Base-by-base conservation (phyloP, 352 stramenopile genomes). In the Phytophthora melonis region DNA sequence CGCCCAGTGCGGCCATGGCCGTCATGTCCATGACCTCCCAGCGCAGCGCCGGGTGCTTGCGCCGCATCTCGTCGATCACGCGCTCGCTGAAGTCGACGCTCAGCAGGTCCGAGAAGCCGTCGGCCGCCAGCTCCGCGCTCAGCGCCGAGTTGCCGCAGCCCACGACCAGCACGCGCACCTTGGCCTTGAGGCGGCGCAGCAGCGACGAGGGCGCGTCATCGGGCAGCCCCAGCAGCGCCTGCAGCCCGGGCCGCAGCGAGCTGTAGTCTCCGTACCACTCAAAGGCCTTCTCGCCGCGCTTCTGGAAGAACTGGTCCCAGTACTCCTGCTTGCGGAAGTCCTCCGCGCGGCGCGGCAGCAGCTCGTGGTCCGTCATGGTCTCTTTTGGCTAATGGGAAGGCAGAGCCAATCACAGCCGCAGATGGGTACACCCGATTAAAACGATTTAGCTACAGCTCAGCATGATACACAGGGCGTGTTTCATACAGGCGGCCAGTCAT, bases 1-100 rank as follows among this genome's bases (percentile, higher is more conserved):
- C 54, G 49, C 66, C 59, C 36, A 90, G 70, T 9, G 50, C 47
- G 25, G 30, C 52, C 86, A 95, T 92, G 54, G 78, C 50, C n/a
- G 87, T 89, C 81, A 95, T 93, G 79, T 95, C 87, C 83, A 93
- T 91, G 50, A 94, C 82, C 21, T 88, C 57, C 83, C 84, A 96
- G 30, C 83, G 59, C 73, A 96, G 66, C 61, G 70, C 55, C 54
- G 85, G 80, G 49, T 90, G 66, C 50, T 90, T 90, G 47, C 88
- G 84, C 13, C 63, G 57, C 89, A 96, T 95, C 66, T 93, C 86
- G 45, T 91, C 71, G 66, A 96, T 95, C 7, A 93, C 89, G 47
- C 80, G 72, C 67, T 68, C 80, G 50, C 82, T 92, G 58, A 95
- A 94, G 75, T 95, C 89, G 32, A 95, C 86, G 62, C 81, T 95